Conservation (phyloP, 192 early-diverging fungal species). For the Chytriomyces sp. region DNA sequence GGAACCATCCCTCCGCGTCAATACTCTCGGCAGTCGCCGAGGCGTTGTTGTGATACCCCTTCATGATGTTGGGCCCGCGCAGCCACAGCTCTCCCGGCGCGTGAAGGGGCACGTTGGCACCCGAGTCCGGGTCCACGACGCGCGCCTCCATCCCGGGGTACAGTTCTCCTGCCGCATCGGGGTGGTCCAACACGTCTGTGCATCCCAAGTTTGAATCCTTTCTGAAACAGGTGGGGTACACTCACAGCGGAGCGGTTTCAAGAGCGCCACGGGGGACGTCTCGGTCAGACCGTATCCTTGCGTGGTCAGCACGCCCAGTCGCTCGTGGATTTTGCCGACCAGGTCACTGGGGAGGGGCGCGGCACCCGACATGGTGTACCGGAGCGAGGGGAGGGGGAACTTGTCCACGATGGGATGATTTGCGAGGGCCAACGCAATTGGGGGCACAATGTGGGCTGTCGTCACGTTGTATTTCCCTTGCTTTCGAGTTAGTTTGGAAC, state of each 20-base stretch:
- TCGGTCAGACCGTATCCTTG: conserved; percentile 81
- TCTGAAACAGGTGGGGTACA: neutral
- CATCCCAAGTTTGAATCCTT: too few relatives aligned
- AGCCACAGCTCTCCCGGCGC: conserved; percentile 83
- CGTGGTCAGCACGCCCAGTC: conserved; percentile 43
- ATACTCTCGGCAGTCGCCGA: conserved; percentile 73
- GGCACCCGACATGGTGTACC: conserved; percentile 69
- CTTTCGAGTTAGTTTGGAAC: too few relatives aligned
- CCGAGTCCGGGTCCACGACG: conserved; percentile 72
- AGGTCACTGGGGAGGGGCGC: conserved; percentile 79
- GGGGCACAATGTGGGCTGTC: conserved; percentile 61
- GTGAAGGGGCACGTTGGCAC: conserved; percentile 56
- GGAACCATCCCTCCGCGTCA: conserved; percentile 74
- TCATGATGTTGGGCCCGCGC: conserved; percentile 88
- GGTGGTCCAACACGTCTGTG: conserved; percentile 16
- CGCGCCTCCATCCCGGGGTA: conserved; percentile 74
- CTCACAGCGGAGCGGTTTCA: conserved; percentile 34
- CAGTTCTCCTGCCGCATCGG: conserved; percentile 70
- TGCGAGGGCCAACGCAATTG: conserved; percentile 74
- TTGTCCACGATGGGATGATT: conserved; percentile 74
- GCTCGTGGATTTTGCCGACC: conserved; percentile 59
- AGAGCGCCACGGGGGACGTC: conserved; percentile 53
- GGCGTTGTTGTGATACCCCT: conserved; percentile 78
- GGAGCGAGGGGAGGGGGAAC: conserved; percentile 72
- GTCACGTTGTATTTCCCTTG: conserved; percentile 73